A percentile compares a stretch with the other conserved stretches of the same genome.
Conservation (phyloP, 257 asterid species). For the Jaltomata sinuosa region DNA sequence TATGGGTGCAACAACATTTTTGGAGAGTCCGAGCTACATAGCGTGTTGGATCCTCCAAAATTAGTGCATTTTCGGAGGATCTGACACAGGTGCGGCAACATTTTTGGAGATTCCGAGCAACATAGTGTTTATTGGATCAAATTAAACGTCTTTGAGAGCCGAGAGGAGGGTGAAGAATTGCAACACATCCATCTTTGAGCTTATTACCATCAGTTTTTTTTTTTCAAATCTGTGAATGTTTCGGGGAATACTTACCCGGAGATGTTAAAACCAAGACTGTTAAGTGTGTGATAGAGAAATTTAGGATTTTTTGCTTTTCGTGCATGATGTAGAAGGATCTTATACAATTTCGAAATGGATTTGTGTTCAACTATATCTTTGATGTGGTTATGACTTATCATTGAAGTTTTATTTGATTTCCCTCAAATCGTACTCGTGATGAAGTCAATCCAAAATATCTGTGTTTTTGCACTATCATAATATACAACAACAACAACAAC, state of each 20-base stretch:
- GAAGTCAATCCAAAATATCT: neutral
- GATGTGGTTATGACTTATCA: neutral
- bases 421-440: neutral
- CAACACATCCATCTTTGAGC: neutral
- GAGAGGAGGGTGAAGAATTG: neutral
- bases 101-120: no score
- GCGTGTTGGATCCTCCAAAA: no score
- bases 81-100: no score
- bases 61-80: no score
- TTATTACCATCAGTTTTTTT: neutral
- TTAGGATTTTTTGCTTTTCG: neutral
- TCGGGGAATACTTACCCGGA: neutral
- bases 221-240: neutral
- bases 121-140: neutral
- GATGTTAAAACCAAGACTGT: neutral
- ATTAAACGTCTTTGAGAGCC: neutral
- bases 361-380: neutral
- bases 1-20: no score
- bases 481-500: neutral
- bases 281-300: neutral
- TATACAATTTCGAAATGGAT: neutral
- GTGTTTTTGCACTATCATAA: neutral
- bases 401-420: neutral
- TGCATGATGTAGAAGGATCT: neutral
- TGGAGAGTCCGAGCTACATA: no score